Percentiles rank a stretch among this genome's conserved stretches.
phyloP scores from a whole-genome alignment of 2,329 filamentous ascomycete species.

The Hypoxylon sp. region DNA sequence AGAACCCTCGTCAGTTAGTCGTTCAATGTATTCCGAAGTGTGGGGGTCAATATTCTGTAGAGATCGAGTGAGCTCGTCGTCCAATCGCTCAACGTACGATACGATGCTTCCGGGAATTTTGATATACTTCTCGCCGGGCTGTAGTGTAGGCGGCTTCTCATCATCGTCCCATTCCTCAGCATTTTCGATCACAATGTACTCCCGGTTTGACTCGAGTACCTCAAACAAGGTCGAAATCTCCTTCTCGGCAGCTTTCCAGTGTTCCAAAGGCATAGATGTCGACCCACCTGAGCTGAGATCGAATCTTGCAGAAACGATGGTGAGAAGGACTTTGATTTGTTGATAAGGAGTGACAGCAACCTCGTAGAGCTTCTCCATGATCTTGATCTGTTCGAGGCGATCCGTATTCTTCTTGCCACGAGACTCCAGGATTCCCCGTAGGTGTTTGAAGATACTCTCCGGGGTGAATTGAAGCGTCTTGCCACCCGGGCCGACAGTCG shows the following conservation, averaged over 20 bases:
- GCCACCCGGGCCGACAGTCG: constrained; percentile 89
- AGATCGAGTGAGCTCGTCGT: constrained; percentile 97
- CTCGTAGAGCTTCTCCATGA: constrained; percentile 96
- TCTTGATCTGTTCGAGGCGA: constrained; percentile 91
- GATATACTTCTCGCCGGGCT: constrained; percentile 82
- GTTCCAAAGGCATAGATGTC: constrained; percentile 91
- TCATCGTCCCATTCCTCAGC: constrained; percentile 99
- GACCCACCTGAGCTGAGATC: constrained; percentile 85
- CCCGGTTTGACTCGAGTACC: constrained; percentile 82
- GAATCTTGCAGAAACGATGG: constrained; percentile 93
- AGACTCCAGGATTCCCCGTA: constrained; percentile 92
- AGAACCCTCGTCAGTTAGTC: constrained; percentile 88
- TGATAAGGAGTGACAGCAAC: constrained; percentile 94
- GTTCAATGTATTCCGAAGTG: constrained; percentile 98
- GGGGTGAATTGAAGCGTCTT: constrained; percentile 92
- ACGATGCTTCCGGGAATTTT: constrained; percentile 94
- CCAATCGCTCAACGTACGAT: constrained; percentile 93
- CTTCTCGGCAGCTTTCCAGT: constrained; percentile 95
- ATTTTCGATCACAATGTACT: constrained; percentile 89
- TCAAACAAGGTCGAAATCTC: constrained; percentile 85
- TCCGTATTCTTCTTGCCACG: constrained; percentile 99
- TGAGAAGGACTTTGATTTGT: constrained; percentile 90
- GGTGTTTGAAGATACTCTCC: constrained; percentile 98
- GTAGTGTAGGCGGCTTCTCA: constrained; percentile 86
- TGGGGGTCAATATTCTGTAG: constrained; percentile 98